Base-by-base conservation (phyloP, 441 rosid species). In the Pelargonium cotyledonis region DNA sequence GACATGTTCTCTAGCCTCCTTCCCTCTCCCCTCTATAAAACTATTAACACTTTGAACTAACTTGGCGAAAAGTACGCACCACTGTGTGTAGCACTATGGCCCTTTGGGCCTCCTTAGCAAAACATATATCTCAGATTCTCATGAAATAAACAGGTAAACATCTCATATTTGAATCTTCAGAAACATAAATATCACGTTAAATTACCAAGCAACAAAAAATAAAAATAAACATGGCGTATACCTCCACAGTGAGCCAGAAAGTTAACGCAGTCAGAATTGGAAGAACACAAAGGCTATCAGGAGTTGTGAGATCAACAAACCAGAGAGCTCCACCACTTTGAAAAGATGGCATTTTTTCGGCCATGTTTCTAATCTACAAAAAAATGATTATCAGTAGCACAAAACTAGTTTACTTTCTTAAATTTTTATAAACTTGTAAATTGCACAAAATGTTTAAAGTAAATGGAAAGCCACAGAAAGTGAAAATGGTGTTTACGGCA, bases 331-430 rank as follows among this genome's bases (percentile, higher is more conserved):
- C 85, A 55, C 87, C 87, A 67, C 77, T 84, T 62, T 79, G 75
- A 72, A 84, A 84, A 62, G 87, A 84, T 4, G 85, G 87, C 63
- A 84, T 82, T 75, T 84, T 84, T 75, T 81, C 87, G 0, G 82
- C 85, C 87, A 84, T 84, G 72, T 78, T 80, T 67, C 78, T 72
- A 66, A 84, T 80, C 87, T 81, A 71, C 70, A 74, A 5, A 67
- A 14, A 26, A 26, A 53, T 68, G 55, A 72, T 67, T 16, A 14
- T 74, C 64, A 73, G 49, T 62, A 14, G 4, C 19, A 40, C 0
- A 57, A 11, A 29, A 19, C 70, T 58, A 3, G 4, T 55, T 55
- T 16, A 55, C 16, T 23, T 55, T 18, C 6, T 16, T 18, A 55
- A 6, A 18, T 55, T 55, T 16, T 8, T 8, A 55, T 55, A 5